Percentiles rank a stretch among this genome's conserved stretches.
Conservation (phyloP, 2,329 filamentous ascomycete species). For the Fusarium floridanum region DNA sequence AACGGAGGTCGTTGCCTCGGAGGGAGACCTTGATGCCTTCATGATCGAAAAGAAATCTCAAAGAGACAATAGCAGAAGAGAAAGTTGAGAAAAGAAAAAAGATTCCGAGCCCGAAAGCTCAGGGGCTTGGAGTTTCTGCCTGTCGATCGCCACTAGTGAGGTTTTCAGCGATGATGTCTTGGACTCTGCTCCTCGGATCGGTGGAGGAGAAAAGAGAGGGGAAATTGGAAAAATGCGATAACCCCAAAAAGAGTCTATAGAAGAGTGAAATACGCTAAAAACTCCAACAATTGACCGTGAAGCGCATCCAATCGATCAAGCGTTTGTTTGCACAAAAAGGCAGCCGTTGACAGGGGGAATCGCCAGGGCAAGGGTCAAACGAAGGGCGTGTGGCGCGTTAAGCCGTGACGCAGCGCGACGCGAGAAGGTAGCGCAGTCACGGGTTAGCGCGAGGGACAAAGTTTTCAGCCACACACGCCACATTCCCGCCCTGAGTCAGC, state of each 20-base stretch:
- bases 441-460: constrained; percentile 37
- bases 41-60: constrained; percentile 31
- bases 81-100: not conserved
- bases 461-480: constrained; percentile 32
- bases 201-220: constrained; percentile 20
- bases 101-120: not conserved
- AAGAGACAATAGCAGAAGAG: not conserved
- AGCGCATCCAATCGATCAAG: constrained; percentile 19
- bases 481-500: constrained; percentile 18
- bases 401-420: constrained; percentile 49
- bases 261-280: not conserved
- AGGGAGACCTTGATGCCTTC: constrained; percentile 49
- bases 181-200: constrained; percentile 29
- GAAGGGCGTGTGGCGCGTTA: constrained; percentile 32
- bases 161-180: constrained; percentile 41
- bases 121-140: constrained; percentile 15
- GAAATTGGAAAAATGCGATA: constrained; percentile 1
- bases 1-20: constrained; percentile 48
- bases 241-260: not conserved
- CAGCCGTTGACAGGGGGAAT: constrained; percentile 19
- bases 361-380: not conserved
- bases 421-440: constrained; percentile 54
- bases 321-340: not conserved
- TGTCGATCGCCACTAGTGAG: constrained; percentile 18
- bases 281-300: not conserved